A percentile compares a stretch with the other conserved stretches of the same genome.
These are phyloP conservation scores for Fonsecaea pedrosoi DNA, from an alignment of 2,329 filamentous ascomycete species.

Conservation along the genomic window DNA sequence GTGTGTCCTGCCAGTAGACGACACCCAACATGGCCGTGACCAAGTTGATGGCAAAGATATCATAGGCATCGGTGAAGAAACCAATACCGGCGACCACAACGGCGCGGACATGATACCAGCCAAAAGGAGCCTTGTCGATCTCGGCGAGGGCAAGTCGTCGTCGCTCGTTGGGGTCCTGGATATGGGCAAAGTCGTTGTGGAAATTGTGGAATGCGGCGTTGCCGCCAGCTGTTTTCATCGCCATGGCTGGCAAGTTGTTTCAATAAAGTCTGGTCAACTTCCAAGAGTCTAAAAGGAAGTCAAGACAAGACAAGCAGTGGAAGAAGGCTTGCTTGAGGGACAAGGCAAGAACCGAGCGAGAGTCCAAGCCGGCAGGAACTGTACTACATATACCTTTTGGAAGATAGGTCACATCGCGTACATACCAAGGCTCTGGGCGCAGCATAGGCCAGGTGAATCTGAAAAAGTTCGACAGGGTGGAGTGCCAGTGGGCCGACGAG, in stretches of 20 bases:
- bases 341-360: slow-evolving; percentile 12
- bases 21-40: slow-evolving; percentile 78
- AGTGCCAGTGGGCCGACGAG: slow-evolving; percentile 15
- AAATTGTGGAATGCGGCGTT: slow-evolving; percentile 74
- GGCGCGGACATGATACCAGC: slow-evolving; percentile 80
- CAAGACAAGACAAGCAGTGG: slow-evolving; percentile 24
- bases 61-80: slow-evolving; percentile 88
- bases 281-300: slow-evolving; percentile 17
- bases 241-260: slow-evolving; percentile 25
- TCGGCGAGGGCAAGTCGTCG: slow-evolving; percentile 79
- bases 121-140: slow-evolving; percentile 45
- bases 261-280: background rate
- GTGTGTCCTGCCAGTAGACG: slow-evolving; percentile 72
- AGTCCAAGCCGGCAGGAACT: slow-evolving; percentile 16
- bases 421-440: slow-evolving; percentile 5
- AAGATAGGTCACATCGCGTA: slow-evolving; percentile 19
- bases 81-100: slow-evolving; percentile 80
- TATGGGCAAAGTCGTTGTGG: slow-evolving; percentile 72
- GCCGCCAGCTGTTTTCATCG: slow-evolving; percentile 36
- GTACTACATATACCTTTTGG: slow-evolving; percentile 32
- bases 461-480: slow-evolving; percentile 4
- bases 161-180: slow-evolving; percentile 75
- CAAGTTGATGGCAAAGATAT: slow-evolving; percentile 79
- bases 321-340: slow-evolving; percentile 23
- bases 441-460: slow-evolving; percentile 5